A percentile compares a stretch with the other conserved stretches of the same genome.
Evolutionary conservation across 2,329 filamentous ascomycete genomes (phyloP).

Genomic region (Aspergillus melleus): DNA sequence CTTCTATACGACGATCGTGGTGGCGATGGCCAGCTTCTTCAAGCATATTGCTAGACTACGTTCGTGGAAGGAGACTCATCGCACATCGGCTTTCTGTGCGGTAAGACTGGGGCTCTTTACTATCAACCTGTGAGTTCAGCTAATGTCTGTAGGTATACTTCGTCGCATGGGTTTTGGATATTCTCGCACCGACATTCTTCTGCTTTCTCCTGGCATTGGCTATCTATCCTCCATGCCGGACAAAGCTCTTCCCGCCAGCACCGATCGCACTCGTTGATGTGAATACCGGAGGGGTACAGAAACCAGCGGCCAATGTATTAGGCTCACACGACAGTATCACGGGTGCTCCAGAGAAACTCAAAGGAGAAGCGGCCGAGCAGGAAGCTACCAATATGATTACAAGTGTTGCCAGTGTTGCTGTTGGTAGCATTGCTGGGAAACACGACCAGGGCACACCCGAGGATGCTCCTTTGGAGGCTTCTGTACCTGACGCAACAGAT

Average conservation of each 20-base stretch:
- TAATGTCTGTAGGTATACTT: constrained; percentile 48
- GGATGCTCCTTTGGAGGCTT: constrained; percentile 39
- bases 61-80: constrained; percentile 72
- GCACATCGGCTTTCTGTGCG: constrained; percentile 66
- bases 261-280: constrained; percentile 68
- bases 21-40: constrained; percentile 63
- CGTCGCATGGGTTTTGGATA: constrained; percentile 69
- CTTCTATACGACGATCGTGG: constrained; percentile 75
- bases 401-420: constrained; percentile 68
- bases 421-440: constrained; percentile 75
- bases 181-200: constrained; percentile 65
- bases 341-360: constrained; percentile 75
- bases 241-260: constrained; percentile 66
- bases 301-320: constrained; percentile 50
- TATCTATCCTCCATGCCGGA: constrained; percentile 61
- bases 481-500: constrained; percentile 50
- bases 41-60: constrained; percentile 75
- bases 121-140: too few relatives aligned
- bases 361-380: constrained; percentile 79
- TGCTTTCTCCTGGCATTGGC: constrained; percentile 69
- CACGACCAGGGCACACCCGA: constrained; percentile 65
- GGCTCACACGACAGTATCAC: constrained; percentile 66
- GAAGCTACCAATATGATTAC: constrained; percentile 81
- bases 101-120: constrained; percentile 36
- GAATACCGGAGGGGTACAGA: constrained; percentile 54